Percentiles rank a stretch among this genome's conserved stretches.
Conservation (phyloP, 257 asterid species). For the Capsicum pubescens region DNA sequence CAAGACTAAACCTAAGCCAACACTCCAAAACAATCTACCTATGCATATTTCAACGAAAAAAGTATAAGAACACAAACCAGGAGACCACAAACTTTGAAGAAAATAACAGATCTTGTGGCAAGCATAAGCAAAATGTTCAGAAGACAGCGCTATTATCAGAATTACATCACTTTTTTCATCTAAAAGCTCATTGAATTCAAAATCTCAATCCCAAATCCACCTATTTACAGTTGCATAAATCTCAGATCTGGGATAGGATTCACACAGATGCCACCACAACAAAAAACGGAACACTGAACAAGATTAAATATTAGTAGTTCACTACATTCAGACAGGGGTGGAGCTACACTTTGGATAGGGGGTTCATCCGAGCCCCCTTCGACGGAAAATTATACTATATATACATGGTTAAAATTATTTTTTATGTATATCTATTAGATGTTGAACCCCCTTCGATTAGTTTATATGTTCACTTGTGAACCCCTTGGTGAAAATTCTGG, state of each 20-base stretch:
- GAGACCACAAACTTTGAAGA: not conserved
- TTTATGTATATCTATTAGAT: no score
- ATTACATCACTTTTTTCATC: not conserved
- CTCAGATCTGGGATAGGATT: conserved; percentile 39
- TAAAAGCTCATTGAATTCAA: conserved; percentile 18
- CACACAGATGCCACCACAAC: conserved; percentile 15
- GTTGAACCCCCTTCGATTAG: no score
- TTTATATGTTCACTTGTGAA: no score
- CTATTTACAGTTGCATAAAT: conserved; percentile 5
- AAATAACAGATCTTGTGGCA: conserved; percentile 8
- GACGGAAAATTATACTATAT: no score
- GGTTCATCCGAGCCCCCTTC: no score
- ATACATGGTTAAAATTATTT: no score
- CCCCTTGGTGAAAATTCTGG: no score
- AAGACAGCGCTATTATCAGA: not conserved
- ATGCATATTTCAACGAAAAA: not conserved
- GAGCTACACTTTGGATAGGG: no score
- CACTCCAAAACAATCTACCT: conserved; percentile 24
- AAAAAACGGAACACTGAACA: not conserved
- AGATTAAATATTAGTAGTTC: no score
- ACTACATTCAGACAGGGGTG: no score
- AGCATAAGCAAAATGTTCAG: not conserved
- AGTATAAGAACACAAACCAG: not conserved
- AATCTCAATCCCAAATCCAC: not conserved
- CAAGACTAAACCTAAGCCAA: conserved; percentile 23